Conservation (phyloP, 176 grass and related monocot genomes). For the Eragrostis curvula region DNA sequence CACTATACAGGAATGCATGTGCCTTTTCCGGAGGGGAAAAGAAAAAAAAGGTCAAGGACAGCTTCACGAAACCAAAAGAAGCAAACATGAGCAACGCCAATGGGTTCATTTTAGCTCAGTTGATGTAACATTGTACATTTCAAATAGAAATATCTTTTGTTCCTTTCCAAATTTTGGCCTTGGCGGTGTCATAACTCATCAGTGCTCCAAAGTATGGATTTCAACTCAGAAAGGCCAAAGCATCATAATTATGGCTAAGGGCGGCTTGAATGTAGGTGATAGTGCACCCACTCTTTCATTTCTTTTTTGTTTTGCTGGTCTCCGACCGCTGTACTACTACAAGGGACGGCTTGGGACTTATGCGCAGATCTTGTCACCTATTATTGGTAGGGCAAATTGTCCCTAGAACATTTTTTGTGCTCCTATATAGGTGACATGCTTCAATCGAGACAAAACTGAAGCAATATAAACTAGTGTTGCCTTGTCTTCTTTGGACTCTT, state of each 20-base stretch:
- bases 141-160: neutral
- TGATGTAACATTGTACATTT: neutral
- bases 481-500: neutral
- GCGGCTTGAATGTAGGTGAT: neutral
- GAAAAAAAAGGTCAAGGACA: neutral
- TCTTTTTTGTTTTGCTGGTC: neutral
- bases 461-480: slow-evolving; percentile 8
- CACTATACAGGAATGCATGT: neutral
- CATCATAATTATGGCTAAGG: neutral
- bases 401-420: neutral
- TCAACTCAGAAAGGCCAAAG: neutral
- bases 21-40: slow-evolving; percentile 36
- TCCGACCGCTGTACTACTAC: neutral
- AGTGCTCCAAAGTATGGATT: neutral
- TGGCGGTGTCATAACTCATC: neutral
- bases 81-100: neutral
- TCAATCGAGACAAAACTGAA: slow-evolving; percentile 15
- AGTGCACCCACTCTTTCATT: neutral
- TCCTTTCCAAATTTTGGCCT: neutral
- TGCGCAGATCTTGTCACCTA: slow-evolving; percentile 37
- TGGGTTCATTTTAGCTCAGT: neutral
- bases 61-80: neutral
- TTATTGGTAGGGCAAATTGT: neutral
- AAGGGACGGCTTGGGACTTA: slow-evolving; percentile 33
- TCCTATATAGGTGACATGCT: neutral